Percentiles rank a stretch among this genome's conserved stretches.
These are phyloP conservation scores for Talaromyces islandicus DNA, from an alignment of 2,329 filamentous ascomycete genomes.

Conservation along the genomic window DNA sequence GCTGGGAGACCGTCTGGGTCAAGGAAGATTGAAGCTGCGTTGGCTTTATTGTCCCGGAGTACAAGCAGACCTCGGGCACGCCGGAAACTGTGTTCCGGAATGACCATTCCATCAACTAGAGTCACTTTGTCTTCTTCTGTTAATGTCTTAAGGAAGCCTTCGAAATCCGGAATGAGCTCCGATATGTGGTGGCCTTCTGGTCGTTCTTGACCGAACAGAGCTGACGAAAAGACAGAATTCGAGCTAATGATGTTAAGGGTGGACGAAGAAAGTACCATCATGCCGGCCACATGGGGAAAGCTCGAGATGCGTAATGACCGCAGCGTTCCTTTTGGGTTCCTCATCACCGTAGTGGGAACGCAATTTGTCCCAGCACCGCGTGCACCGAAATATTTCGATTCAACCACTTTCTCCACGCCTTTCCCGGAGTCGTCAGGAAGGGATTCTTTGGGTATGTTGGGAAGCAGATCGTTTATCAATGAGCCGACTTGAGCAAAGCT, in stretches of 20 bases:
- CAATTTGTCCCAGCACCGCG: slow-evolving; percentile 69
- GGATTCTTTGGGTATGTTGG: slow-evolving; percentile 70
- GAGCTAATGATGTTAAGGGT: slow-evolving; percentile 80
- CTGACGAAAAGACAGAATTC: slow-evolving; percentile 89
- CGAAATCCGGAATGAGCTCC: slow-evolving; percentile 79
- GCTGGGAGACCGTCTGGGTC: slow-evolving; percentile 79
- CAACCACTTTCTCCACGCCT: slow-evolving; percentile 69
- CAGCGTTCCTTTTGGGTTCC: slow-evolving; percentile 56
- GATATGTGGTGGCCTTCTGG: slow-evolving; percentile 75
- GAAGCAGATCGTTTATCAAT: slow-evolving; percentile 72
- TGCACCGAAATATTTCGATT: slow-evolving; percentile 76
- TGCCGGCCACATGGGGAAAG: slow-evolving; percentile 95
- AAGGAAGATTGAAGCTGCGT: slow-evolving; percentile 72
- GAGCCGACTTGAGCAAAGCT: slow-evolving; percentile 61
- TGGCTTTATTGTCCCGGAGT: slow-evolving; percentile 73
- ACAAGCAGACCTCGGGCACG: slow-evolving; percentile 79
- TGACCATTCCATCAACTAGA: slow-evolving; percentile 87
- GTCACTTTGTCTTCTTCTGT: slow-evolving; percentile 80
- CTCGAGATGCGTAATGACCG: slow-evolving; percentile 75
- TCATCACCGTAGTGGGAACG: slow-evolving; percentile 77
- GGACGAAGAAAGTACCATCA: slow-evolving; percentile 80
- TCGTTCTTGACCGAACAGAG: slow-evolving; percentile 81
- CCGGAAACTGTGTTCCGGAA: slow-evolving; percentile 93
- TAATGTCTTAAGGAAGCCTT: slow-evolving; percentile 72
- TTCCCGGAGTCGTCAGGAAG: slow-evolving; percentile 61